Evolutionary conservation across 1,139 yeast genomes (phyloP), one percentile per base, ranked within the genome.

Genomic region (Sugiyamaella paludigena): DNA sequence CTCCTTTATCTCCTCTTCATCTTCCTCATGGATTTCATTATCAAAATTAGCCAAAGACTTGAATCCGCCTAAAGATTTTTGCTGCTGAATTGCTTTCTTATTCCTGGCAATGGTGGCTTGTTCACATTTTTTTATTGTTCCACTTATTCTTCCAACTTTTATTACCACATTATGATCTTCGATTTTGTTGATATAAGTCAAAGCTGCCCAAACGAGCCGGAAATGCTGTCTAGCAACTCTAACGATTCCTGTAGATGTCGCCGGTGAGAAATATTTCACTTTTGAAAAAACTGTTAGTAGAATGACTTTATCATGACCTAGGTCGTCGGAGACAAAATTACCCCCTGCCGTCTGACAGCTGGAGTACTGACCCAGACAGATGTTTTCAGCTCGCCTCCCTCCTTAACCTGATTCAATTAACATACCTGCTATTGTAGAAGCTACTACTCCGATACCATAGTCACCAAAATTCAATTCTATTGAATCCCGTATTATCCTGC

Each of bases 71-170:
- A 10, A 24, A 10, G 29, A 8, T 24, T 19, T 8, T 29, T 49
- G 54, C 31, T 37, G 43, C 5, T 45, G 35, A 24, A 67, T 50
- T 12, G 58, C 52, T 15, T 61, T 48, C 74, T 76, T 54, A 43
- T 67, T 60, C 16, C 62, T 51, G 11, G 55, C 77, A 66, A 58
- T 72, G 59, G 53, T 84, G 53, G 73, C 79, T 57, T 81, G 77
- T 63, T 89, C 95, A 60, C 95, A 78, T 63, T 88, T 88, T 63
- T 83, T 84, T 40, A 92, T 89, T 0, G 98, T 89, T 0, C 97
- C 98, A 60, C 95, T 83, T 0, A 87, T 82, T 53, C 86, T 84
- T 2, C 78, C 69, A 36, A 87, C 83, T 48, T 82, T 74, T 7
- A 89, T 66, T 4, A 84, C 76, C 8, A 83, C 80, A 11, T 40